Evolutionary conservation across 169 alveolate species (phyloP).

Genomic region (Plasmodium malariae): DNA sequence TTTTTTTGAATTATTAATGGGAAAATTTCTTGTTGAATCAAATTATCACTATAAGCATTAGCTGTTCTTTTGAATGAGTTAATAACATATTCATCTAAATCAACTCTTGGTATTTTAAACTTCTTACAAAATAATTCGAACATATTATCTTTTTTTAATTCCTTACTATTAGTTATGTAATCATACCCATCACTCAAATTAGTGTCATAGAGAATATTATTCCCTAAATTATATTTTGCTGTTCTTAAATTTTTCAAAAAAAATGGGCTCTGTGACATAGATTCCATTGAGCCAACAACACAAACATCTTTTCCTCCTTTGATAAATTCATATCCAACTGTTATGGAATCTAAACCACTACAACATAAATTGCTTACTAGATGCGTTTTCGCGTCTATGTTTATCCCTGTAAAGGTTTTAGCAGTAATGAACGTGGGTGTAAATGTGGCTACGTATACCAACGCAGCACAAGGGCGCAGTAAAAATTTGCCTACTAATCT

Average conservation of each 20-base stretch:
- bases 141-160: slow-evolving; percentile 61
- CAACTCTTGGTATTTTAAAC: slow-evolving; percentile 78
- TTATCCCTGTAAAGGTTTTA: slow-evolving; percentile 55
- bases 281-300: slow-evolving; percentile 80
- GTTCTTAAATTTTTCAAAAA: slow-evolving; percentile 78
- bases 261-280: slow-evolving; percentile 81
- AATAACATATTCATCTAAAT: slow-evolving; percentile 77
- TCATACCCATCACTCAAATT: slow-evolving; percentile 77
- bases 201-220: slow-evolving; percentile 77
- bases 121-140: slow-evolving; percentile 74
- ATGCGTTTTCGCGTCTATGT: slow-evolving; percentile 64
- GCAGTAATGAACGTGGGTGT: background rate
- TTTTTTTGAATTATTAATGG: slow-evolving; percentile 77
- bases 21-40: slow-evolving; percentile 80
- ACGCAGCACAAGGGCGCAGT: too few relatives aligned
- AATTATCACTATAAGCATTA: slow-evolving; percentile 81
- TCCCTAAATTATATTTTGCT: slow-evolving; percentile 79
- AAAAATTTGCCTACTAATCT: background rate
- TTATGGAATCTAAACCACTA: slow-evolving; percentile 81
- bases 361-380: slow-evolving; percentile 79
- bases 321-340: slow-evolving; percentile 77
- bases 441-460: background rate
- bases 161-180: slow-evolving; percentile 36
- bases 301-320: slow-evolving; percentile 78
- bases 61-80: slow-evolving; percentile 80